Conservation (phyloP, 495 filamentous ascomycete species). For the Aspergillus coremiiformis region DNA sequence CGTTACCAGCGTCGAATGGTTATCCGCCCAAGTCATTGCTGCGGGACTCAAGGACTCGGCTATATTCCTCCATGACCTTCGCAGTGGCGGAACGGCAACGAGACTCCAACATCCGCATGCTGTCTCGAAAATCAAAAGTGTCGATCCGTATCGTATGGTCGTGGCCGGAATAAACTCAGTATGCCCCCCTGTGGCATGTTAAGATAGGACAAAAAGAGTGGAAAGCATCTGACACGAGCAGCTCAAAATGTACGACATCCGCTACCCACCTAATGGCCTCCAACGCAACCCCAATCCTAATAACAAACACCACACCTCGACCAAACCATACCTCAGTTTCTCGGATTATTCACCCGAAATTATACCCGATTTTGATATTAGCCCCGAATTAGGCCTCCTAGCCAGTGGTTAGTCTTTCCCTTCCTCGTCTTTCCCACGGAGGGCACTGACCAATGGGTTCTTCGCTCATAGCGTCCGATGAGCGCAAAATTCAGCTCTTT, state of each 20-base stretch:
- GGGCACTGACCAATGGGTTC: neutral
- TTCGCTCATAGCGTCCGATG: slow-evolving; percentile 20
- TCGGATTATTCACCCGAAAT: slow-evolving; percentile 21
- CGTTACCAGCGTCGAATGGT: slow-evolving; percentile 36
- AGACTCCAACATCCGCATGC: slow-evolving; percentile 31
- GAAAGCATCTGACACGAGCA: slow-evolving; percentile 9
- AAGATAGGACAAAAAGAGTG: neutral
- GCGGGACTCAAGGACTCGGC: slow-evolving; percentile 31
- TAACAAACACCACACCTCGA: slow-evolving; percentile 22
- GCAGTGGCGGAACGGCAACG: slow-evolving; percentile 25
- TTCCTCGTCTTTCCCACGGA: neutral
- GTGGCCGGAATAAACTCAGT: slow-evolving; percentile 33
- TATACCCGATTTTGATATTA: slow-evolving; percentile 32
- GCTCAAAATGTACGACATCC: slow-evolving; percentile 44
- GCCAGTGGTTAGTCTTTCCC: slow-evolving; percentile 28
- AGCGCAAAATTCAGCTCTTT: slow-evolving; percentile 33
- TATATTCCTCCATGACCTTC: slow-evolving; percentile 33
- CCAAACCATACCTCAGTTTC: slow-evolving; percentile 33
- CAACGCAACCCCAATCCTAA: slow-evolving; percentile 26
- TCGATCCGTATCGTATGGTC: slow-evolving; percentile 32
- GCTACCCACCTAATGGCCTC: slow-evolving; percentile 26
- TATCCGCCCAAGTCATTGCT: slow-evolving; percentile 30
- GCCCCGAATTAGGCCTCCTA: slow-evolving; percentile 30
- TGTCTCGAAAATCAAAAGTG: slow-evolving; percentile 30
- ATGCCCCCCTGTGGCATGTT: slow-evolving; percentile 4